phyloP scores from a whole-genome alignment of 495 filamentous ascomycete species.

The Talaromyces ruber region DNA sequence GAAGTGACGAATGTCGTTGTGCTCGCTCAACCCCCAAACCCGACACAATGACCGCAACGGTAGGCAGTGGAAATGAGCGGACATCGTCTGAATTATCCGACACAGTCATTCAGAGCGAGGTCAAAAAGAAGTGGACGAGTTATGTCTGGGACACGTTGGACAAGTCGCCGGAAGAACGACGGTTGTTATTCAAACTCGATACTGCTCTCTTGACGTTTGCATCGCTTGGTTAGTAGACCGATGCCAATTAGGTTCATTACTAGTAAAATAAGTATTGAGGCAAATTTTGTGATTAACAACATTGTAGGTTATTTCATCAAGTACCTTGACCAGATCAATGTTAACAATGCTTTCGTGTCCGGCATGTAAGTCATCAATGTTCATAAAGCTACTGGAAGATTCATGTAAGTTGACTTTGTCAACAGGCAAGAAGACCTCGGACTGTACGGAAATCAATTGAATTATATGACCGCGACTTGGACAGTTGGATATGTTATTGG shows the following conservation, averaged over 20 bases:
- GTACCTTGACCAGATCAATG: slow-evolving; percentile 48
- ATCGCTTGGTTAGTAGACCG: slow-evolving; percentile 26
- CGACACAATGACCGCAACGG: slow-evolving; percentile 8
- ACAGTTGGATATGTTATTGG: slow-evolving; percentile 58
- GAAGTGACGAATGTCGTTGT: neutral
- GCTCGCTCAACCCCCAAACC: neutral
- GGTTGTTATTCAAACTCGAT: slow-evolving; percentile 53
- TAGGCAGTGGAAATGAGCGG: slow-evolving; percentile 11
- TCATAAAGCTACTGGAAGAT: neutral
- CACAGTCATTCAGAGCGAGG: slow-evolving; percentile 14
- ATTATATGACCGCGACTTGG: slow-evolving; percentile 46
- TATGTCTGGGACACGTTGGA: slow-evolving; percentile 55
- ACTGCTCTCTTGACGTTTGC: slow-evolving; percentile 46
- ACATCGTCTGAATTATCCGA: slow-evolving; percentile 4
- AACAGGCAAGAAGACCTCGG: slow-evolving; percentile 53
- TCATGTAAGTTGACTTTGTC: neutral
- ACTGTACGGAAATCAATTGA: slow-evolving; percentile 45
- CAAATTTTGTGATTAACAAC: neutral
- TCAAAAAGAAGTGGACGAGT: slow-evolving; percentile 30
- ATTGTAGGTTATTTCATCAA: slow-evolving; percentile 50
- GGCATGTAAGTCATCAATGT: slow-evolving; percentile 25
- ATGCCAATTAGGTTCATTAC: neutral
- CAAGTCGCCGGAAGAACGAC: slow-evolving; percentile 50
- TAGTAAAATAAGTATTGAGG: neutral
- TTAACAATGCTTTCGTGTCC: slow-evolving; percentile 47